Percentiles rank a stretch among this genome's conserved stretches.
Conservation (phyloP, 805 yeast genomes). For the Myxozyma melibiosi region DNA sequence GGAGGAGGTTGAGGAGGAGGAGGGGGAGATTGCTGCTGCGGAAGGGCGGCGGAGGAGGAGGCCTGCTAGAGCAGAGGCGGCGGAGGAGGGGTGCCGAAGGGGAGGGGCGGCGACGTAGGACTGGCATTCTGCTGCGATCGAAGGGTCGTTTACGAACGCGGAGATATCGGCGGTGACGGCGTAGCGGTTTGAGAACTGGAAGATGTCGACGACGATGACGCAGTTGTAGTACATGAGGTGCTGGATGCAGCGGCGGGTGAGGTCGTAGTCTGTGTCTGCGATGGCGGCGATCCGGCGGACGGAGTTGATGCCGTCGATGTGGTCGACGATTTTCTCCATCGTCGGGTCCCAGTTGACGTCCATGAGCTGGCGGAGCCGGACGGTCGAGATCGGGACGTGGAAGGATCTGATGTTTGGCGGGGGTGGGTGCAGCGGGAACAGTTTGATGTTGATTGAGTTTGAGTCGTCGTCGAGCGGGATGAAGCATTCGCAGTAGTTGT, state of each 20-base stretch:
- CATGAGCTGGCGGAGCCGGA: conserved; percentile 66
- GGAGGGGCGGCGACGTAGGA: conserved; percentile 56
- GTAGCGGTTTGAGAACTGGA: conserved; percentile 85
- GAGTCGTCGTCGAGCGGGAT: conserved; percentile 88
- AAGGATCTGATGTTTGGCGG: conserved; percentile 74
- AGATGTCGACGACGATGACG: conserved; percentile 77
- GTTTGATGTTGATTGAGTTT: conserved; percentile 86
- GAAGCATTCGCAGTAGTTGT: conserved; percentile 93
- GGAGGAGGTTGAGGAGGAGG: not conserved
- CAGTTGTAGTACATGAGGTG: conserved; percentile 90
- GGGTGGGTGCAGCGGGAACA: conserved; percentile 85
- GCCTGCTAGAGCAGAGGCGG: conserved; percentile 44
- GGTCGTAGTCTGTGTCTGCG: conserved; percentile 75
- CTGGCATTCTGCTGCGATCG: conserved; percentile 81
- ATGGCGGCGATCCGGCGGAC: conserved; percentile 72
- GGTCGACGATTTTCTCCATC: conserved; percentile 82
- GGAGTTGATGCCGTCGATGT: conserved; percentile 85
- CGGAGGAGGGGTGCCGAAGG: not conserved
- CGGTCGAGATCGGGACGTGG: conserved; percentile 93
- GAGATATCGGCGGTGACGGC: conserved; percentile 84
- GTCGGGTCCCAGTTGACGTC: conserved; percentile 98
- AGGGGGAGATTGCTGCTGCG: not conserved
- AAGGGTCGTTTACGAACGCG: conserved; percentile 61
- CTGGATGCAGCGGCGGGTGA: conserved; percentile 85
- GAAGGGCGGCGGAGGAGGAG: not conserved